A percentile compares a stretch with the other conserved stretches of the same genome.
These are phyloP conservation scores for Trichoderma breve DNA, from an alignment of 2,329 filamentous ascomycete species.

Conservation along the genomic window DNA sequence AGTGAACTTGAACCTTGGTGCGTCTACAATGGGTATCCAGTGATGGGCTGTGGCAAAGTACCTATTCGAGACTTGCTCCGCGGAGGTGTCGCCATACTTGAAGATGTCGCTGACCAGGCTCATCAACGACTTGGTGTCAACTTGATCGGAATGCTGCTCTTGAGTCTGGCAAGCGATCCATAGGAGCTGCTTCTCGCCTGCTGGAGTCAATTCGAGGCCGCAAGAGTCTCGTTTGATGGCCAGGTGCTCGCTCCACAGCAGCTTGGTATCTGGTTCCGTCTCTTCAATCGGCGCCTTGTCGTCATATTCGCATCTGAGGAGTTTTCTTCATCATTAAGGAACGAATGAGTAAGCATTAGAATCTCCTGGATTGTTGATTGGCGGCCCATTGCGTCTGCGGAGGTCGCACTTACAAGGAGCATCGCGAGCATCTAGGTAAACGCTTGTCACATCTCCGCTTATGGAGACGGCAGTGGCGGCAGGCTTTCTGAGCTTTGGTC, in stretches of 20 bases:
- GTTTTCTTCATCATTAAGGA: background rate
- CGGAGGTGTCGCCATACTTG: background rate
- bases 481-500: background rate
- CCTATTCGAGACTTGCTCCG: background rate
- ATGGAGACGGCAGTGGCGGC: background rate
- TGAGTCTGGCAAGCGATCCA: background rate
- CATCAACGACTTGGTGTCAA: background rate
- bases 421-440: slow-evolving; percentile 4
- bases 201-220: background rate
- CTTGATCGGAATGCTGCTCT: background rate
- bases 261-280: background rate
- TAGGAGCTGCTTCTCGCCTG: slow-evolving; percentile 13
- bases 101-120: background rate
- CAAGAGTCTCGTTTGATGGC: slow-evolving; percentile 1
- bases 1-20: background rate
- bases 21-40: slow-evolving; percentile 6
- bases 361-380: background rate
- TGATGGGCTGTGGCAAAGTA: background rate
- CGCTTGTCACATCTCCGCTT: slow-evolving; percentile 14
- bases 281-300: background rate
- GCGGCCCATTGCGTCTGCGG: background rate
- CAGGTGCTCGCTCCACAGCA: background rate
- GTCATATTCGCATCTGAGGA: slow-evolving; percentile 5
- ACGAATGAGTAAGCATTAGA: background rate
- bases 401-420: background rate